Evolutionary conservation across 305 asterid species (phyloP).

Genomic region (Nicotiana rustica): DNA sequence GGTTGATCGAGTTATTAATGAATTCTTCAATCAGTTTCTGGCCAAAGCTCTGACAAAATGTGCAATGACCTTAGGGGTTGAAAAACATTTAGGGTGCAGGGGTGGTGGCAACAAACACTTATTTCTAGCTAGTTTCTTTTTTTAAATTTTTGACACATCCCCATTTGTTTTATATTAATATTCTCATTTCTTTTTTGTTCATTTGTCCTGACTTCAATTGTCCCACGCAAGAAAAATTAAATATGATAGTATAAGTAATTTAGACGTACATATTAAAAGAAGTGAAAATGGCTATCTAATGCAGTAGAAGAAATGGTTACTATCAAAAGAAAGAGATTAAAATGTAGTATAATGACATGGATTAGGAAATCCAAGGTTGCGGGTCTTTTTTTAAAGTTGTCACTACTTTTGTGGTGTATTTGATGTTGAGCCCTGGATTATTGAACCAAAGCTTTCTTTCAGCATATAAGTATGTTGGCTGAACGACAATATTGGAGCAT

Average conservation of each 20-base stretch:
- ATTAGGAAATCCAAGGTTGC: too few relatives aligned
- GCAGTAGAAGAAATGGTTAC: too few relatives aligned
- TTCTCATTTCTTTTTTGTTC: not conserved
- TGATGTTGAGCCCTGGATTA: not conserved
- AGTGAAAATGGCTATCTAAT: not conserved
- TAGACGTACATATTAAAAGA: not conserved
- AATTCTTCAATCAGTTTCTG: not conserved
- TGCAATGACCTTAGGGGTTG: not conserved
- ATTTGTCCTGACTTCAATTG: not conserved
- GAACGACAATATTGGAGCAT: not conserved
- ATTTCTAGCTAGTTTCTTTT: not conserved
- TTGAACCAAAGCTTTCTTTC: not conserved
- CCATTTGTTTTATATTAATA: not conserved
- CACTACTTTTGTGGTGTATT: not conserved
- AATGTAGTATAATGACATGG: too few relatives aligned
- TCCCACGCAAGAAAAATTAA: too few relatives aligned
- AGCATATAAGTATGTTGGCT: not conserved
- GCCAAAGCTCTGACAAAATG: not conserved
- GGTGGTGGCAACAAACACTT: not conserved
- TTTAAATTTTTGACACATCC: not conserved
- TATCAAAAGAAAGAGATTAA: too few relatives aligned
- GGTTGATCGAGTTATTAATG: too few relatives aligned
- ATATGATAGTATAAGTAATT: not conserved
- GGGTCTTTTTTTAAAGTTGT: not conserved
- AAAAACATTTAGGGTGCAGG: not conserved